These are phyloP conservation scores for Fusarium oligoseptatum DNA, from an alignment of 2,329 filamentous ascomycete genomes.

Conservation along the genomic window DNA sequence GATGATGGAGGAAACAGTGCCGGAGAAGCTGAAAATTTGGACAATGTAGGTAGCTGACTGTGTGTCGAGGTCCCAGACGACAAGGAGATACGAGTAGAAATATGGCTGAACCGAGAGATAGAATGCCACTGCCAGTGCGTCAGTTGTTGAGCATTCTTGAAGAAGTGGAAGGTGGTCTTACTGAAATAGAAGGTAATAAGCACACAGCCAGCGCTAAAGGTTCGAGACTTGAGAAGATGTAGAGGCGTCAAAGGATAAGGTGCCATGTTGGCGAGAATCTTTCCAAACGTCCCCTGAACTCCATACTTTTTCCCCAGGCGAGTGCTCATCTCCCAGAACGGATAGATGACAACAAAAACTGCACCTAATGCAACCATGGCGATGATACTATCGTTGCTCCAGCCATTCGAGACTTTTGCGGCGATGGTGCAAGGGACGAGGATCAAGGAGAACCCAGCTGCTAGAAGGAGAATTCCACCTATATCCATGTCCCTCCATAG, in stretches of 20 bases:
- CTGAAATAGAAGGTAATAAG: constrained; percentile 53
- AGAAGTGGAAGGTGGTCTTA: constrained; percentile 17
- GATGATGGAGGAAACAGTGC: constrained; percentile 48
- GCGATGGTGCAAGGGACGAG: constrained; percentile 63
- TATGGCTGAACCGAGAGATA: constrained; percentile 51
- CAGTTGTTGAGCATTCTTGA: background rate
- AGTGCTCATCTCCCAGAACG: constrained; percentile 66
- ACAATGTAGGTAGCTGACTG: constrained; percentile 15
- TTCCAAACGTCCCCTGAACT: constrained; percentile 58
- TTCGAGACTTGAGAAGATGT: constrained; percentile 54
- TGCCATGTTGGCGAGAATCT: constrained; percentile 40
- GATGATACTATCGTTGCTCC: constrained; percentile 58
- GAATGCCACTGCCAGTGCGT: constrained; percentile 48
- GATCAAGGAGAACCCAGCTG: constrained; percentile 63
- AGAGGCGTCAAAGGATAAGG: constrained; percentile 54
- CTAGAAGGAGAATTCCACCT: constrained; percentile 63
- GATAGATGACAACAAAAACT: constrained; percentile 61
- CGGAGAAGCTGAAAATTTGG: constrained; percentile 22
- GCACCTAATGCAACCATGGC: constrained; percentile 63
- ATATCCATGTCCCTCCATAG: constrained; percentile 48
- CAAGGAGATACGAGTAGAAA: constrained; percentile 52
- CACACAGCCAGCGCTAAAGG: constrained; percentile 54
- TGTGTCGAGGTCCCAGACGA: constrained; percentile 49
- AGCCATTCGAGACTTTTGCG: constrained; percentile 49
- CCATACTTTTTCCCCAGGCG: constrained; percentile 53